phyloP scores from a whole-genome alignment of 2,329 filamentous ascomycete species.

The Dothiorella sarmentorum region DNA sequence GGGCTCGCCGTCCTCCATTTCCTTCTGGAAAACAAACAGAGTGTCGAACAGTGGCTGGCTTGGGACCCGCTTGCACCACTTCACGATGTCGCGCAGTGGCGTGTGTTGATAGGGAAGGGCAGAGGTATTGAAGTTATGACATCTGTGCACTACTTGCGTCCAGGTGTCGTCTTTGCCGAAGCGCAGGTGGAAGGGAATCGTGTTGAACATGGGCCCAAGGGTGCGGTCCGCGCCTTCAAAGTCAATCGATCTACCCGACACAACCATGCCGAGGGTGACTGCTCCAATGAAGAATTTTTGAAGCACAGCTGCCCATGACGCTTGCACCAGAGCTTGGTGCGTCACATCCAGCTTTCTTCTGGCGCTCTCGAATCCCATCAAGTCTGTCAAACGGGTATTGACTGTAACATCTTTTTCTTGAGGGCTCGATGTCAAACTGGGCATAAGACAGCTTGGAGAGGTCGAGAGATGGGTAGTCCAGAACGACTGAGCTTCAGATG shows the following conservation, averaged over 20 bases:
- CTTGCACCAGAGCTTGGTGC: constrained; percentile 74
- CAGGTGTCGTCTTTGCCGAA: constrained; percentile 51
- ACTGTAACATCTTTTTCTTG: constrained; percentile 22
- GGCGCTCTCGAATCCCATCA: constrained; percentile 48
- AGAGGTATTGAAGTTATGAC: constrained; percentile 68
- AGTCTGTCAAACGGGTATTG: constrained; percentile 34
- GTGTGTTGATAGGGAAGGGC: constrained; percentile 74
- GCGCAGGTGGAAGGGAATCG: constrained; percentile 65
- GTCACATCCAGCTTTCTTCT: constrained; percentile 66
- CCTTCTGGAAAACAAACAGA: constrained; percentile 75
- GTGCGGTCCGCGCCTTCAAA: constrained; percentile 62
- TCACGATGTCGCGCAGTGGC: constrained; percentile 73
- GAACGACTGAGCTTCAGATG: constrained; percentile 56
- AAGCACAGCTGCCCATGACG: constrained; percentile 66
- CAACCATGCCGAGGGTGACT: constrained; percentile 67
- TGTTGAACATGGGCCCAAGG: constrained; percentile 87
- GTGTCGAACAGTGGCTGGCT: constrained; percentile 64
- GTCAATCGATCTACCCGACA: constrained; percentile 73
- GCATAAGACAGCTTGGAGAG: constrained; percentile 32
- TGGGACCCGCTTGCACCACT: constrained; percentile 63
- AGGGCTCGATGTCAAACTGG: constrained; percentile 24
- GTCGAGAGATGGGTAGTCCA: constrained; percentile 60
- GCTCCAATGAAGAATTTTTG: constrained; percentile 47
- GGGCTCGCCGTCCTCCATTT: constrained; percentile 29
- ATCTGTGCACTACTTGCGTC: constrained; percentile 57